These are phyloP conservation scores for Colletotrichum sp. DNA, from an alignment of 2,329 filamentous ascomycete genomes.

Conservation along the genomic window DNA sequence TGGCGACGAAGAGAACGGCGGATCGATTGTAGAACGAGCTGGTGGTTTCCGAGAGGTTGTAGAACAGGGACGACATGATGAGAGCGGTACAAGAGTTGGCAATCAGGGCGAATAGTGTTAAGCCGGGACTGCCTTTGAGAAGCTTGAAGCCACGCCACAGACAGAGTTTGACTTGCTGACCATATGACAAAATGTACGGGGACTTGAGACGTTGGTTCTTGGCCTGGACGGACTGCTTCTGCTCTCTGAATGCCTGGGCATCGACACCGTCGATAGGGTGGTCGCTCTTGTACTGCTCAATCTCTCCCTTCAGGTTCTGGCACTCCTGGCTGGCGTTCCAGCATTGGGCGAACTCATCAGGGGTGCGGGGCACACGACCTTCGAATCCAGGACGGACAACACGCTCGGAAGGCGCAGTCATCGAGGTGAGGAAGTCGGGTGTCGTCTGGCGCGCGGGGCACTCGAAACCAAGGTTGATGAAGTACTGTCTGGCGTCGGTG, in stretches of 20 bases:
- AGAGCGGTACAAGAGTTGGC: constrained; percentile 53
- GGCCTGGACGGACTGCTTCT: constrained; percentile 16
- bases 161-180: constrained; percentile 50
- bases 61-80: constrained; percentile 59
- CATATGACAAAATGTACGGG: constrained; percentile 51
- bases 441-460: constrained; percentile 65
- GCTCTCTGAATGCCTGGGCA: not conserved
- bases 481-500: constrained; percentile 66
- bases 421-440: constrained; percentile 75
- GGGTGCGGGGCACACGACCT: constrained; percentile 30
- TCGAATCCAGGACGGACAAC: constrained; percentile 29
- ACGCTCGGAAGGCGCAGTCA: constrained; percentile 40
- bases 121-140: constrained; percentile 42
- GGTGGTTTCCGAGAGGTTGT: constrained; percentile 45
- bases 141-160: constrained; percentile 45
- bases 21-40: constrained; percentile 50
- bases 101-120: constrained; percentile 41
- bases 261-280: constrained; percentile 14
- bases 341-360: constrained; percentile 33
- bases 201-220: constrained; percentile 53
- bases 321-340: constrained; percentile 31
- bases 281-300: constrained; percentile 28
- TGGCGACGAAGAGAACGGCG: constrained; percentile 56
- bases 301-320: constrained; percentile 31
- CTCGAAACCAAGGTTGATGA: constrained; percentile 69